Evolutionary conservation across 306 rosid species (phyloP), one percentile per base, ranked within the genome.

Genomic region (Cucumis melo): DNA sequence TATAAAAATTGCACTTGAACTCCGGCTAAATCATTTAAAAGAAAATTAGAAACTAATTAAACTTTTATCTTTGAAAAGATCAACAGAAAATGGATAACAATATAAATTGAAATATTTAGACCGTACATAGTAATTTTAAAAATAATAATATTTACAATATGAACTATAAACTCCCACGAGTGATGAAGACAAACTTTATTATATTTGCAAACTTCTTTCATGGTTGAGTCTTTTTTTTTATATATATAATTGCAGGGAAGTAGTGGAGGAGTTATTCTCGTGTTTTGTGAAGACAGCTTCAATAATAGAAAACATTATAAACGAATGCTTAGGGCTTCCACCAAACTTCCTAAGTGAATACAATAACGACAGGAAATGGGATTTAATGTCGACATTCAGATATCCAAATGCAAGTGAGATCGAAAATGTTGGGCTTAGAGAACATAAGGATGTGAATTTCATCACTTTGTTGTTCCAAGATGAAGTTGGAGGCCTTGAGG

Each of bases 291-390:
- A 63, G 19, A 79, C 8, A 78, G 84, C 16, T 10, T 16, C 51
- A 20, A 9, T 89, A 4, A 19, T 89, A 75, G 89, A 87, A 84
- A 77, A 55, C 67, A 87, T 89, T 3, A 46, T 85, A 63, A 87
- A 79, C n/a, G 83, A 83, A 5, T 85, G 88, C 63, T 71, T 89
- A 72, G 91, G 89, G 1, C 80, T 89, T 10, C 88, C 88, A 55
- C 73, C 82, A 21, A 77, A 87, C 27, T 78, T 85, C 21, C 80
- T 87, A 5, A 81, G 76, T 48, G 86, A 85, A 53, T 87, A 66
- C 78, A 87, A 85, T 17, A 0, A 80, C 67, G 90, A 89, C 13
- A 74, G 90, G 62, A 87, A 78, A 23, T 80, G 84, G 84, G 89
- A 89, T 84, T 46, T 83, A 73, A 77, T 89, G 84, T 32, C 24